Conservation (phyloP, 2,329 filamentous ascomycete genomes). For the Calycina herbarum region DNA sequence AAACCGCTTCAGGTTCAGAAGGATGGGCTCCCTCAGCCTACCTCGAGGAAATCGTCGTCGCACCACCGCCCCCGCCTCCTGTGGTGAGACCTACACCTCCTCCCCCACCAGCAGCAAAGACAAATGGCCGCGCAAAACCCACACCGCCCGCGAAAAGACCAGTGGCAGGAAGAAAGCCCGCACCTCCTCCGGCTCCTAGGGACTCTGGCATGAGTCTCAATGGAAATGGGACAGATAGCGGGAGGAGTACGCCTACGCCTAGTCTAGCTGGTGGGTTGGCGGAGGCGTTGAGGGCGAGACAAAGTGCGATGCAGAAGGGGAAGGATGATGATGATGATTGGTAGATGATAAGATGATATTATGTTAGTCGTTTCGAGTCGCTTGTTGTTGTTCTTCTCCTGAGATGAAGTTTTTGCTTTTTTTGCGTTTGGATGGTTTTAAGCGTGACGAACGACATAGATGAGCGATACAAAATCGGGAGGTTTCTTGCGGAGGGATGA, state of each 20-base stretch:
- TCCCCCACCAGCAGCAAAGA: constrained; percentile 26
- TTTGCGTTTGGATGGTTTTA: background rate
- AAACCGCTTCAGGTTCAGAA: constrained; percentile 63
- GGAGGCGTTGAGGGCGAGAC: constrained; percentile 74
- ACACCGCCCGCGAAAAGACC: constrained; percentile 72
- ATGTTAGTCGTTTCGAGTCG: background rate
- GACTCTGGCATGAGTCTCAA: constrained; percentile 69
- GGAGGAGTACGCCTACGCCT: constrained; percentile 71
- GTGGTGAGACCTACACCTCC: constrained; percentile 29
- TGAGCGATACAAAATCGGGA: background rate
- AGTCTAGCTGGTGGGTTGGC: constrained; percentile 74
- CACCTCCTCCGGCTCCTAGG: constrained; percentile 63
- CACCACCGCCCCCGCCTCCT: constrained; percentile 61
- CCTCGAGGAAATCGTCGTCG: constrained; percentile 75
- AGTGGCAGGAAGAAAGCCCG: constrained; percentile 68
- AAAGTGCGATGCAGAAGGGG: constrained; percentile 67
- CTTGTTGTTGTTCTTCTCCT: background rate
- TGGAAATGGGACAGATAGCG: constrained; percentile 56
- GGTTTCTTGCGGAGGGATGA: too few species aligned
- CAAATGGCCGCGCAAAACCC: constrained; percentile 39
- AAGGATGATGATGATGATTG: constrained; percentile 39
- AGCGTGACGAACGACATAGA: constrained; percentile 3
- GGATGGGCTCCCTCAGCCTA: constrained; percentile 96
- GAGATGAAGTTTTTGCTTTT: background rate
- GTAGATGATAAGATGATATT: constrained; percentile 24